phyloP scores from a whole-genome alignment of 1,284 basidiomycete genomes.

The Malassezia dermatis region DNA sequence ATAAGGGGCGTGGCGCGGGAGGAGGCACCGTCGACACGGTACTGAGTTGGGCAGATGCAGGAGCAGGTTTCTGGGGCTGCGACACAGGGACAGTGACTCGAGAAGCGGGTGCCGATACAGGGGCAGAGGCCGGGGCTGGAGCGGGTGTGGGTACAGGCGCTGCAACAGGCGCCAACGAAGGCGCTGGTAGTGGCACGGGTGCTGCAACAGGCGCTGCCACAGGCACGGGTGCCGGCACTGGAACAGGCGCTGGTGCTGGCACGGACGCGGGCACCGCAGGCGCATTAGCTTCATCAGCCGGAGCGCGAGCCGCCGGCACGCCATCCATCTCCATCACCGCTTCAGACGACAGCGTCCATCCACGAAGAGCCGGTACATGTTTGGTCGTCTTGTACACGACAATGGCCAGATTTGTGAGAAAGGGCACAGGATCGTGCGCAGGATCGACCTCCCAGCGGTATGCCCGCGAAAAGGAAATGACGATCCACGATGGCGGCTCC shows the following conservation, averaged over 20 bases:
- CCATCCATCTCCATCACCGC: background rate
- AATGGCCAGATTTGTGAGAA: background rate
- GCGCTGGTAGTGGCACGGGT: too few species aligned
- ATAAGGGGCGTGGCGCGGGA: background rate
- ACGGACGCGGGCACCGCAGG: background rate
- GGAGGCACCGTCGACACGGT: background rate
- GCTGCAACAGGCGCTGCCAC: too few species aligned
- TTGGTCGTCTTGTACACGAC: background rate
- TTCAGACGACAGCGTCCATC: background rate
- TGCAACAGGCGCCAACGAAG: too few species aligned
- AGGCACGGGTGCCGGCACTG: background rate
- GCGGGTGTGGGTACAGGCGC: background rate
- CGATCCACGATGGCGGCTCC: conserved; percentile 31
- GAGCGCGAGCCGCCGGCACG: background rate
- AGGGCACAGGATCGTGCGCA: conserved; percentile 4
- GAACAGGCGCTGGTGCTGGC: background rate
- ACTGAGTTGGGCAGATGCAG: background rate
- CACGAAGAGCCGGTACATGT: background rate
- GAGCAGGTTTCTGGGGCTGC: background rate
- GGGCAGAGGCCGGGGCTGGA: background rate
- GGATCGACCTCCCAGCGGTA: conserved; percentile 43
- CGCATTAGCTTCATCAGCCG: background rate
- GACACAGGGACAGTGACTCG: background rate
- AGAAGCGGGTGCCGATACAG: background rate
- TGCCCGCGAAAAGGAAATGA: conserved; percentile 32